Conservation (phyloP, 2,329 filamentous ascomycete species). For the Erysiphe neolycopersici region DNA sequence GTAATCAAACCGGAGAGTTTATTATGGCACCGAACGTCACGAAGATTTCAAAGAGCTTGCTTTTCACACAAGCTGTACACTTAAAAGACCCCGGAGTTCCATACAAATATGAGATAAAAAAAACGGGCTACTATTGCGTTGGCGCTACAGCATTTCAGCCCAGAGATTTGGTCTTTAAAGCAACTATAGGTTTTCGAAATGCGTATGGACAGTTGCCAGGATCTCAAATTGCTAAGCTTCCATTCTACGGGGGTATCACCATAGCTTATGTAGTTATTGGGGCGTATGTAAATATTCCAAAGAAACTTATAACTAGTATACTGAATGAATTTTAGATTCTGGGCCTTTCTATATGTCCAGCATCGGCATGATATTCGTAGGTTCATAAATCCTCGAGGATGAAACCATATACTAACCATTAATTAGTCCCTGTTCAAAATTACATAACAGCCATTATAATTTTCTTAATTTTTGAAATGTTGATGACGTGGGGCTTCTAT, state of each 20-base stretch:
- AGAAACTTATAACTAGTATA: not conserved
- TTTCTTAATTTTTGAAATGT: slow-evolving; percentile 84
- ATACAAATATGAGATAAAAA: slow-evolving; percentile 61
- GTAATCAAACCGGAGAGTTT: slow-evolving; percentile 59
- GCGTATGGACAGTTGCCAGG: slow-evolving; percentile 88
- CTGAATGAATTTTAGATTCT: slow-evolving; percentile 28
- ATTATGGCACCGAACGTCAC: slow-evolving; percentile 55
- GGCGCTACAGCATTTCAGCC: slow-evolving; percentile 45
- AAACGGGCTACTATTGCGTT: slow-evolving; percentile 92
- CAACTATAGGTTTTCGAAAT: slow-evolving; percentile 76
- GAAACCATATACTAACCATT: not conserved
- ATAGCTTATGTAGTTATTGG: slow-evolving; percentile 78
- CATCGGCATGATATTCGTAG: slow-evolving; percentile 71
- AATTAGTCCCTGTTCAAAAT: slow-evolving; percentile 76
- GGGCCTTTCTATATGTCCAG: slow-evolving; percentile 88
- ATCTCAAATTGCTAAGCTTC: slow-evolving; percentile 85
- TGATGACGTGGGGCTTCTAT: slow-evolving; percentile 98
- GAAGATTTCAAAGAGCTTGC: slow-evolving; percentile 38
- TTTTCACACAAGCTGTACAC: slow-evolving; percentile 59
- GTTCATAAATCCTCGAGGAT: slow-evolving; percentile 10
- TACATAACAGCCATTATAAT: slow-evolving; percentile 94
- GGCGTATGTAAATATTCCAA: slow-evolving; percentile 21
- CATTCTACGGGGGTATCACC: slow-evolving; percentile 85
- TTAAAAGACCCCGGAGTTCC: slow-evolving; percentile 41
- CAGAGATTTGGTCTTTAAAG: slow-evolving; percentile 37